phyloP scores from a whole-genome alignment of 345 rosid genomes.

The Noccaea caerulescens region DNA sequence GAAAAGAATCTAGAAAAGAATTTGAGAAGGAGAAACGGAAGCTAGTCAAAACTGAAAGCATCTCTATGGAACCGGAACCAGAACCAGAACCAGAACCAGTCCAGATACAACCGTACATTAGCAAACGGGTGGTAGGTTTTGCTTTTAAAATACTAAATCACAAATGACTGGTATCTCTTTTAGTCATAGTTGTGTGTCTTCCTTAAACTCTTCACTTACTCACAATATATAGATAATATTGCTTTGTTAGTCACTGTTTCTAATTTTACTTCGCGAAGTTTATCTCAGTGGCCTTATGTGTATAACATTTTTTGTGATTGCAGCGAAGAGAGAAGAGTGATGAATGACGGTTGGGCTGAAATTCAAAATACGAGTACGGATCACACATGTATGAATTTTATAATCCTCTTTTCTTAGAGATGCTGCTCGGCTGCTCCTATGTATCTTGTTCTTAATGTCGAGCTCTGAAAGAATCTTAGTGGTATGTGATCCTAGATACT shows the following conservation, averaged over 20 bases:
- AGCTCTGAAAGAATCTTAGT: conserved; percentile 11
- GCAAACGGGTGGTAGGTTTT: conserved; percentile 70
- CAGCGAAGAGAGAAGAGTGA: conserved; percentile 42
- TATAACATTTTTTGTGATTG: conserved; percentile 24
- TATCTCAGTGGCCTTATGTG: conserved; percentile 21
- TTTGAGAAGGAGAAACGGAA: conserved; percentile 75
- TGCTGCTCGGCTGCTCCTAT: conserved; percentile 11
- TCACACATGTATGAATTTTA: conserved; percentile 16
- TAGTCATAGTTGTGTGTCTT: neutral
- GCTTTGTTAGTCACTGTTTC: neutral
- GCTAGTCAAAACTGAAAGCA: conserved; percentile 51
- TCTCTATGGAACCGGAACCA: conserved; percentile 41
- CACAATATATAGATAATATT: conserved; percentile 3
- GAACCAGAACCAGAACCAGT: conserved; percentile 34
- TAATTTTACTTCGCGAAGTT: neutral
- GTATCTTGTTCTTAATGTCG: conserved; percentile 16
- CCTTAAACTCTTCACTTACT: conserved; percentile 10
- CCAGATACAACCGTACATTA: conserved; percentile 65
- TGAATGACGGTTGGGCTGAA: conserved; percentile 41
- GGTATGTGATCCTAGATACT: conserved; percentile 32
- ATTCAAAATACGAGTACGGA: conserved; percentile 18
- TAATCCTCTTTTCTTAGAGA: conserved; percentile 16
- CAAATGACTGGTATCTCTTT: neutral
- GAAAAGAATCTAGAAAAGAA: conserved; percentile 89
- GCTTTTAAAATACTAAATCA: conserved; percentile 13